These are phyloP conservation scores for Cladophialophora chaetospira DNA, from an alignment of 2,329 filamentous ascomycete genomes.

Conservation along the genomic window DNA sequence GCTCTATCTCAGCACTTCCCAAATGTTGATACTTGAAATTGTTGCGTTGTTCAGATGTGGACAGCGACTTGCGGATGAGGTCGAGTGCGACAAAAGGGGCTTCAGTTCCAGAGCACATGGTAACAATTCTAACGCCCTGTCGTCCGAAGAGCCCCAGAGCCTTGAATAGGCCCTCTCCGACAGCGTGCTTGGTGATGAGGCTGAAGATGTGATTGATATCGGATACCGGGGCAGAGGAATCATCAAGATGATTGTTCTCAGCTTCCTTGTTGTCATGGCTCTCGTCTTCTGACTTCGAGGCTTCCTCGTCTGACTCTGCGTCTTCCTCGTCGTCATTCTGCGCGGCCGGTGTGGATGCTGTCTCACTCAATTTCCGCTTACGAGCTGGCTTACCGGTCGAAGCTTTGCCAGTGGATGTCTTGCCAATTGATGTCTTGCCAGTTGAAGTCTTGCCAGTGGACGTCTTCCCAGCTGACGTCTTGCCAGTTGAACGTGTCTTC, in stretches of 20 bases:
- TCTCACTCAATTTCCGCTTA: no score
- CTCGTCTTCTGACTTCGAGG: neutral
- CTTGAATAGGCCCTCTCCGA: conserved; percentile 38
- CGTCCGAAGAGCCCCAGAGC: conserved; percentile 39
- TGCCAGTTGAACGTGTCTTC: no score
- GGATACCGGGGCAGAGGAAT: conserved; percentile 45
- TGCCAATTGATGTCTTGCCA: no score
- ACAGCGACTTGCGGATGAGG: conserved; percentile 53
- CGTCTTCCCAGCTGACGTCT: no score
- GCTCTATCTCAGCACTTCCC: conserved; percentile 66
- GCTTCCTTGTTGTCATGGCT: neutral
- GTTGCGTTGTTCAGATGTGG: conserved; percentile 35
- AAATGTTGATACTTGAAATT: conserved; percentile 55
- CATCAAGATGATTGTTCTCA: conserved; percentile 16
- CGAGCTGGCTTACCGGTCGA: no score
- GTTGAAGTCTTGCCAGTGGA: no score
- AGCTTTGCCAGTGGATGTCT: no score
- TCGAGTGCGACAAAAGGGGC: conserved; percentile 68
- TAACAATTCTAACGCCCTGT: conserved; percentile 59
- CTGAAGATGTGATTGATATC: conserved; percentile 53
- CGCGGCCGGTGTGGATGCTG: neutral
- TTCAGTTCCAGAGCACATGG: conserved; percentile 79
- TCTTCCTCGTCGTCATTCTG: neutral
- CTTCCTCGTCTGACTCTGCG: neutral
- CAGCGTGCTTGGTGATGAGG: conserved; percentile 44